phyloP scores from a whole-genome alignment of 257 asterid genomes.

The Coffea canephora region DNA sequence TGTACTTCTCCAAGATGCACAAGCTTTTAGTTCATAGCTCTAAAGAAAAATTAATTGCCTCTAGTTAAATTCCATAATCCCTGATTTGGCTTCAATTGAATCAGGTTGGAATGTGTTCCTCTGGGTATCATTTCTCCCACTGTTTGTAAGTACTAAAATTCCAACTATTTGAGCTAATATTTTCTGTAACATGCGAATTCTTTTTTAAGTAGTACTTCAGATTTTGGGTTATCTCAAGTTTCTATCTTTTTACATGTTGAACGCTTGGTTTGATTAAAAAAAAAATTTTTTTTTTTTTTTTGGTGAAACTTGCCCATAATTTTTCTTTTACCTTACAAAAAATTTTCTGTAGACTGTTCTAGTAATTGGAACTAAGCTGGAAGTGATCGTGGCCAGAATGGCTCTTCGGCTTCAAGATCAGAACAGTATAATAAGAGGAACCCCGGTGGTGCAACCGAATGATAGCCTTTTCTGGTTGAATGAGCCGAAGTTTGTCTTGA shows the following conservation, averaged over 20 bases:
- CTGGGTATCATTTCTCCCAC: slow-evolving; percentile 76
- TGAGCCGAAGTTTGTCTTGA: slow-evolving; percentile 55
- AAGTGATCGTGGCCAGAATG: slow-evolving; percentile 67
- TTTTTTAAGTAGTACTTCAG: background rate
- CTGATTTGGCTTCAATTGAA: slow-evolving; percentile 2
- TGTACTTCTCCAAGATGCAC: background rate
- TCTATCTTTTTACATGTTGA: too few species aligned
- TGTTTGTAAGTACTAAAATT: slow-evolving; percentile 36
- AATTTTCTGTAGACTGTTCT: slow-evolving; percentile 45
- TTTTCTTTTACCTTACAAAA: background rate
- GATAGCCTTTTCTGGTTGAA: slow-evolving; percentile 65
- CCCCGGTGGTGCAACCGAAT: slow-evolving; percentile 65
- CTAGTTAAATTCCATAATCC: background rate
- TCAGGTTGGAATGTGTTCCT: slow-evolving; percentile 77
- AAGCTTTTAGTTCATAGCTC: background rate
- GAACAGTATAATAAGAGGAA: slow-evolving; percentile 50
- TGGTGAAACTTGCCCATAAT: background rate
- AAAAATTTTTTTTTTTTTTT: background rate
- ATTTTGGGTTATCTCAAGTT: background rate
- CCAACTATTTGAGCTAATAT: background rate
- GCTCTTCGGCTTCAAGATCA: slow-evolving; percentile 45
- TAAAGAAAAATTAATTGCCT: background rate
- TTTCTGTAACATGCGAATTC: background rate
- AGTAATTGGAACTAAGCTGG: slow-evolving; percentile 63
- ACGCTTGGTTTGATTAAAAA: too few species aligned